Evolutionary conservation across 2,329 filamentous ascomycete genomes (phyloP).

Genomic region (Colletotrichum costaricense): DNA sequence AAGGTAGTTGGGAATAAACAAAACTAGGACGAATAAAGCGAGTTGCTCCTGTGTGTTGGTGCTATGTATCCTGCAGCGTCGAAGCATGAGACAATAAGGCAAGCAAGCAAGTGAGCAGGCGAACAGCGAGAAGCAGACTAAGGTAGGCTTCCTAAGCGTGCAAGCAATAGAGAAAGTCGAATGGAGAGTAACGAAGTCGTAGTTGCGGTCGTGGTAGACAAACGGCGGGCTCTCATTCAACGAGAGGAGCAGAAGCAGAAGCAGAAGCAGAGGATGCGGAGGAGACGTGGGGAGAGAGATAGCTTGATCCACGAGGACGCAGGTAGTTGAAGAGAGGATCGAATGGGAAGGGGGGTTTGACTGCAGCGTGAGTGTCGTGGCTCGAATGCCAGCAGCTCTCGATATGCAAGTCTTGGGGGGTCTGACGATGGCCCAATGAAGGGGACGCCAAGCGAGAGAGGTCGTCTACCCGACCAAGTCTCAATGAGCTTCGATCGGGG

Average conservation of each 20-base stretch:
- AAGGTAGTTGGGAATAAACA: conserved; percentile 29
- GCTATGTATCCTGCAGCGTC: conserved; percentile 38
- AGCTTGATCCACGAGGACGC: conserved; percentile 35
- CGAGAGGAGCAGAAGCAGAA: background rate
- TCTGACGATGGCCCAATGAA: conserved; percentile 35
- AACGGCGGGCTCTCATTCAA: conserved; percentile 23
- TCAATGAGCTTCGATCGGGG: conserved; percentile 25
- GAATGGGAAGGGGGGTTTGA: conserved; percentile 42
- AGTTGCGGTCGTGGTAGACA: conserved; percentile 3
- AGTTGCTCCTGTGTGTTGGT: conserved; percentile 25
- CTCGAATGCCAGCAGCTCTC: conserved; percentile 52
- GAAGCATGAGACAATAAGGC: conserved; percentile 35
- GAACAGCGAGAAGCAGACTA: conserved; percentile 2
- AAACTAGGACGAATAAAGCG: conserved; percentile 31
- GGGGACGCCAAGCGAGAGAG: conserved; percentile 10
- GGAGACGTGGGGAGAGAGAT: conserved; percentile 32
- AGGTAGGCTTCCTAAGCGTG: background rate
- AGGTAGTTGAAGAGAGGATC: conserved; percentile 29
- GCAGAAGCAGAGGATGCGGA: conserved; percentile 23
- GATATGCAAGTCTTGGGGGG: conserved; percentile 36
- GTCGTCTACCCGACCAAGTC: conserved; percentile 31
- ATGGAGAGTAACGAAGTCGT: conserved; percentile 15
- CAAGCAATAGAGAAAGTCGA: conserved; percentile 13
- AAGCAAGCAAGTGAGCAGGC: conserved; percentile 18
- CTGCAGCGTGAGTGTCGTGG: conserved; percentile 50